Evolutionary conservation across 169 alveolate species (phyloP).

Genomic region (Eimeria acervulina): DNA sequence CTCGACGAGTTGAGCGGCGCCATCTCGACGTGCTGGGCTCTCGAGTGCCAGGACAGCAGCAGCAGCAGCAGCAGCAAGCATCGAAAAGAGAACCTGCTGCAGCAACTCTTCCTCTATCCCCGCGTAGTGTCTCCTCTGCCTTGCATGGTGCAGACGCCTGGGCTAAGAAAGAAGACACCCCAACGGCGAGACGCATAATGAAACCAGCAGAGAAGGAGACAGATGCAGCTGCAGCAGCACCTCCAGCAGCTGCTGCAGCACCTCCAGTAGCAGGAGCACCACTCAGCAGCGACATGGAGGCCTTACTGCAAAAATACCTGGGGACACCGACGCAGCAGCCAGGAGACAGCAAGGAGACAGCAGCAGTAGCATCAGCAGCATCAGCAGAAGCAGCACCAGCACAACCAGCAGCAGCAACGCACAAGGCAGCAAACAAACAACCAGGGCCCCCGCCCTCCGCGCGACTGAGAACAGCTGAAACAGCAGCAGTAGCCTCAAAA

Average conservation of each 20-base stretch:
- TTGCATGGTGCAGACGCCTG: neutral
- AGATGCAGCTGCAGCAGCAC: neutral
- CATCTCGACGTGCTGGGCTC: no score
- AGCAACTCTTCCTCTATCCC: neutral
- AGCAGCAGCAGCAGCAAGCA: conserved; percentile 9
- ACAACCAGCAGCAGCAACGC: neutral
- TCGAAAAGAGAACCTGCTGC: neutral
- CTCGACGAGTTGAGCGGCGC: no score
- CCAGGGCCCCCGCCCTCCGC: neutral
- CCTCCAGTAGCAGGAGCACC: no score
- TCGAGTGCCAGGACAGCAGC: neutral
- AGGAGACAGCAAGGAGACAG: conserved; percentile 13
- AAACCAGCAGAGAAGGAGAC: neutral
- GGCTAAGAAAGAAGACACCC: neutral
- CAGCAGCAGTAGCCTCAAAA: conserved; percentile 3
- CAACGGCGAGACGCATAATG: neutral
- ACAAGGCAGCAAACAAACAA: neutral
- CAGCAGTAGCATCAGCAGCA: neutral
- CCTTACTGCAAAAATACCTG: conserved; percentile 10
- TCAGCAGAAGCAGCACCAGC: no score
- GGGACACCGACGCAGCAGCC: neutral
- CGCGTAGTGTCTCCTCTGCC: neutral
- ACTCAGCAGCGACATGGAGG: conserved; percentile 13
- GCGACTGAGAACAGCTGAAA: neutral
- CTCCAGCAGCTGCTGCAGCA: no score